phyloP scores from a whole-genome alignment of 768 basidiomycete species.

The Podaxis rugospora region DNA sequence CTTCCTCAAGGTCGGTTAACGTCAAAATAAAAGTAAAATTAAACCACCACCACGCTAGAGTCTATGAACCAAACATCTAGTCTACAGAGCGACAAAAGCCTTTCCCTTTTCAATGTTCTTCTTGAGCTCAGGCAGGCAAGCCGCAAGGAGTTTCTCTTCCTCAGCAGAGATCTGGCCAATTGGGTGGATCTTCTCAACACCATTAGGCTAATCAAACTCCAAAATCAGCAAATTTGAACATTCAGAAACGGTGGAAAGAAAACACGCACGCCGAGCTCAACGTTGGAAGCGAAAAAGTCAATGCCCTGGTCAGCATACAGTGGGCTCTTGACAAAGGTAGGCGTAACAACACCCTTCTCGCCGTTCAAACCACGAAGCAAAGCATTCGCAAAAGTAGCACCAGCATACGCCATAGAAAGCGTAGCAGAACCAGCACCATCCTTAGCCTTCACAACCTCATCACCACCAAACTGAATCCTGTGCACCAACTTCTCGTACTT shows the following conservation, averaged over 20 bases:
- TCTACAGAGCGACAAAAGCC: constrained; percentile 45
- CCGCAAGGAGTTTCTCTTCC: constrained; percentile 84
- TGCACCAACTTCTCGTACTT: constrained; percentile 74
- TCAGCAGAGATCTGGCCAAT: constrained; percentile 74
- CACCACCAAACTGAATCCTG: constrained; percentile 96
- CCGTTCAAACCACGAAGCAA: constrained; percentile 84
- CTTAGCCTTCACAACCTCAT: constrained; percentile 98
- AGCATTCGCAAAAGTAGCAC: constrained; percentile 83
- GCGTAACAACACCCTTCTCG: constrained; percentile 81
- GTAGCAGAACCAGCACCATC: constrained; percentile 93
- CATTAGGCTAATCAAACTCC: constrained; percentile 49
- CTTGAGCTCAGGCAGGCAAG: constrained; percentile 87
- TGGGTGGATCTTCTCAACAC: constrained; percentile 90
- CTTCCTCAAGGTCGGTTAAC: too few relatives aligned
- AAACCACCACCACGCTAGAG: neutral
- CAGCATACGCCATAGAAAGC: constrained; percentile 93
- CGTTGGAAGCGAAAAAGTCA: constrained; percentile 91
- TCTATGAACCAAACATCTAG: neutral
- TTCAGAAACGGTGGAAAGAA: constrained; percentile 18
- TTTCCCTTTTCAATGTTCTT: constrained; percentile 98
- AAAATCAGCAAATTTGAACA: constrained; percentile 10
- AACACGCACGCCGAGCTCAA: constrained; percentile 85
- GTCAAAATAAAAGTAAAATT: neutral
- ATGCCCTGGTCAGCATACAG: constrained; percentile 83
- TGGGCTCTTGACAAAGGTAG: constrained; percentile 87